Evolutionary conservation across 2,329 filamentous ascomycete species (phyloP).

Genomic region (Geosmithia morbida): DNA sequence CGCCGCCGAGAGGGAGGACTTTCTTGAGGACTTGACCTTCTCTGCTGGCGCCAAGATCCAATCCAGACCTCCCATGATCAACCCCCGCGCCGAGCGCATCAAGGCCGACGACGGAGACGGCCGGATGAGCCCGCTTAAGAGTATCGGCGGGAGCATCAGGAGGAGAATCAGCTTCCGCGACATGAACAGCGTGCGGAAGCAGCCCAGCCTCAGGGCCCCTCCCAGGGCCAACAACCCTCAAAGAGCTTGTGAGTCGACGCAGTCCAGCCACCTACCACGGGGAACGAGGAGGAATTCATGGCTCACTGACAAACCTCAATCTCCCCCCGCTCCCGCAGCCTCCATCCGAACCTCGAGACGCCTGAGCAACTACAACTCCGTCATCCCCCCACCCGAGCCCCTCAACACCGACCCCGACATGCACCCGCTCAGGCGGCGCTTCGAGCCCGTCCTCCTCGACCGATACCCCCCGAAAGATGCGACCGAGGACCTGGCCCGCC

Average conservation of each 20-base stretch:
- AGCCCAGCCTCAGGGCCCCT: conserved; percentile 42
- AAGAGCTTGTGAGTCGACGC: too few species aligned
- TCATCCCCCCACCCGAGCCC: conserved; percentile 86
- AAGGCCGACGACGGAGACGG: conserved; percentile 46
- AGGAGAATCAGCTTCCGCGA: conserved; percentile 86
- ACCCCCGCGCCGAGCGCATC: conserved; percentile 70
- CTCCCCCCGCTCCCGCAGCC: too few species aligned
- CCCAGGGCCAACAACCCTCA: conserved; percentile 50
- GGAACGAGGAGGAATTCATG: too few species aligned
- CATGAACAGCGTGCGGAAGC: conserved; percentile 88
- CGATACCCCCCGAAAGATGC: conserved; percentile 79
- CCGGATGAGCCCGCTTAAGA: conserved; percentile 40
- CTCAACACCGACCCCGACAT: conserved; percentile 81
- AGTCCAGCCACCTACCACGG: too few species aligned
- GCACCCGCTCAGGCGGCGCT: conserved; percentile 87
- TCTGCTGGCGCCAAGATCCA: conserved; percentile 69
- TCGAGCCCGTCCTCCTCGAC: conserved; percentile 92
- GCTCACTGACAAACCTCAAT: too few species aligned
- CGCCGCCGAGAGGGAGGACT: conserved; percentile 84
- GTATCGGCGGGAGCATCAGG: conserved; percentile 71
- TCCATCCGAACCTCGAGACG: conserved; percentile 68
- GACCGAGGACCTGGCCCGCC: conserved; percentile 62
- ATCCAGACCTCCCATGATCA: conserved; percentile 55
- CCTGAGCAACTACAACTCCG: conserved; percentile 94
- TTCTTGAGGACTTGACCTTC: conserved; percentile 83